Evolutionary conservation across 495 filamentous ascomycete species (phyloP).

Genomic region (Hypoxylon fuscum): DNA sequence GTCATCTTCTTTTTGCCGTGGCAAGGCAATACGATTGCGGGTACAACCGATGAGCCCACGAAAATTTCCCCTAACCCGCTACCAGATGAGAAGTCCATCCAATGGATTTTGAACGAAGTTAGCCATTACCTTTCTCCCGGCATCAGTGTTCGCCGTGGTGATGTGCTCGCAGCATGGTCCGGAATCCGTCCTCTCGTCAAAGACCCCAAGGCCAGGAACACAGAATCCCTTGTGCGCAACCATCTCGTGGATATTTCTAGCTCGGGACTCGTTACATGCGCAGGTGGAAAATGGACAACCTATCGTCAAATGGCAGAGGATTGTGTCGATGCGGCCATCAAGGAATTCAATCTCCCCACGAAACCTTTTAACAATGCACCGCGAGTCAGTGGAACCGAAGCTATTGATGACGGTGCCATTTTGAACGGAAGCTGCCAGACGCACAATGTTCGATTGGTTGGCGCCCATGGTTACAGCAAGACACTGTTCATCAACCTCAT

Average conservation of each 20-base stretch:
- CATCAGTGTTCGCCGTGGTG: conserved; percentile 91
- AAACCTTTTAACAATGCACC: conserved; percentile 67
- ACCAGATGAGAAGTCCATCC: conserved; percentile 90
- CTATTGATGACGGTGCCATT: conserved; percentile 74
- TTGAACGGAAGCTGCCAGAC: conserved; percentile 92
- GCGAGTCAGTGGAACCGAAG: conserved; percentile 79
- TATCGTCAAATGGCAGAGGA: conserved; percentile 99
- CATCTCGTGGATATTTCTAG: conserved; percentile 88
- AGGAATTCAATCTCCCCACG: conserved; percentile 75
- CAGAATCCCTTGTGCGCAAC: conserved; percentile 93
- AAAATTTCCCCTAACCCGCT: conserved; percentile 82
- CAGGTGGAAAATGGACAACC: conserved; percentile 99
- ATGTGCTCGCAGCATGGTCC: conserved; percentile 96
- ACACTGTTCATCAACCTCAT: conserved; percentile 99
- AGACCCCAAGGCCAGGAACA: conserved; percentile 92
- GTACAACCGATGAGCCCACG: conserved; percentile 93
- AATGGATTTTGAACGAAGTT: conserved; percentile 95
- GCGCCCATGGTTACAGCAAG: conserved; percentile 93
- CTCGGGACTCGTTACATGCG: conserved; percentile 89
- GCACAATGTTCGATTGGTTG: conserved; percentile 86
- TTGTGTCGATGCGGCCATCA: conserved; percentile 89
- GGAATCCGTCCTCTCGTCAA: conserved; percentile 94
- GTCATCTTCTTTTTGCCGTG: conserved; percentile 99
- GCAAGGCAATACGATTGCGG: conserved; percentile 99
- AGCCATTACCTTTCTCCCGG: conserved; percentile 89